Evolutionary conservation across 2,329 filamentous ascomycete genomes (phyloP).

Genomic region (Leptographium lundbergii): DNA sequence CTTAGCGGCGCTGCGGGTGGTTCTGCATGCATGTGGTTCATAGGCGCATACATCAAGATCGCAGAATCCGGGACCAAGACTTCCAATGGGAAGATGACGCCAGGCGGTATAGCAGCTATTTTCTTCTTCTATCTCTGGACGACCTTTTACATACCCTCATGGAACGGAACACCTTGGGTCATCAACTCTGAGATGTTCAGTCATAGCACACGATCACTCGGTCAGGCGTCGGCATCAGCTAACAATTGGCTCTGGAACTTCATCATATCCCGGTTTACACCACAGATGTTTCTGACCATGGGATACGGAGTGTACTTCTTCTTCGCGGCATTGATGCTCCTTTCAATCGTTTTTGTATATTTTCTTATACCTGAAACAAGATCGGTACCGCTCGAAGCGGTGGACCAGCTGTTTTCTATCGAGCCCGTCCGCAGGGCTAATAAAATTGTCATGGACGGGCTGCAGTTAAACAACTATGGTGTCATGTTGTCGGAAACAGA

Average conservation of each 20-base stretch:
- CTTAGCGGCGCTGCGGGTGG: conserved; percentile 42
- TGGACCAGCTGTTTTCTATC: conserved; percentile 47
- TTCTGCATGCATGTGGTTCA: conserved; percentile 52
- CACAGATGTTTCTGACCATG: conserved; percentile 47
- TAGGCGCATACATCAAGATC: conserved; percentile 47
- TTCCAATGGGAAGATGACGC: conserved; percentile 15
- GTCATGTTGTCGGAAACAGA: background rate
- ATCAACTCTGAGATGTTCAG: conserved; percentile 67
- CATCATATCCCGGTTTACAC: conserved; percentile 54
- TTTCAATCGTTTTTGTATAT: conserved; percentile 45
- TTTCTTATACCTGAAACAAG: conserved; percentile 56
- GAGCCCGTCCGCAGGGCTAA: conserved; percentile 33
- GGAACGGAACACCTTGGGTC: conserved; percentile 68
- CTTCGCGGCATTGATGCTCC: conserved; percentile 50
- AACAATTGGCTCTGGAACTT: conserved; percentile 67
- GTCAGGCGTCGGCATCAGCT: conserved; percentile 57
- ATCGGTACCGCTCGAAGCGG: conserved; percentile 49
- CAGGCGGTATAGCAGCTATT: conserved; percentile 44
- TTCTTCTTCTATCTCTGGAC: conserved; percentile 69
- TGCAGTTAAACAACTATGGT: conserved; percentile 12
- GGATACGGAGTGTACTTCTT: conserved; percentile 57
- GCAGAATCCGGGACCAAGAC: conserved; percentile 23
- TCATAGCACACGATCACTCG: conserved; percentile 53
- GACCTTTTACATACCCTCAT: conserved; percentile 56
- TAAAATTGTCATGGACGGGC: conserved; percentile 28